Percentiles rank a stretch among this genome's conserved stretches.
Evolutionary conservation across 2,329 filamentous ascomycete species (phyloP).

Genomic region (Alternaria panax): DNA sequence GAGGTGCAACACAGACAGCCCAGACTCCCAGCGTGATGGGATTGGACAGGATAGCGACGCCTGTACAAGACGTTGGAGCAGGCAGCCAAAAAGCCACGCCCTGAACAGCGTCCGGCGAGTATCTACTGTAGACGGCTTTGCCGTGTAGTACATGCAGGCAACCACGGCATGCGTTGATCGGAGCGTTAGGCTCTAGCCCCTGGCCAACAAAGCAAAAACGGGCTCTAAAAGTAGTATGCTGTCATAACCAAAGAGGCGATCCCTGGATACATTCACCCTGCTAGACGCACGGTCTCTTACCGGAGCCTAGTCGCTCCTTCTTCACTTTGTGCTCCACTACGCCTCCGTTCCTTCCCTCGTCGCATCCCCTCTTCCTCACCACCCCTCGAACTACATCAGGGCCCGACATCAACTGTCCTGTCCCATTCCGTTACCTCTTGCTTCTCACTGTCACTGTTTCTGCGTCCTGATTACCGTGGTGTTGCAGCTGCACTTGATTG

Average conservation of each 20-base stretch:
- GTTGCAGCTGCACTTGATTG: constrained; percentile 26
- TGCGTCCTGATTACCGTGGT: constrained; percentile 15
- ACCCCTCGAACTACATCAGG: constrained; percentile 34
- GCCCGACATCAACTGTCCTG: constrained; percentile 26
- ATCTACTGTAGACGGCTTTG: constrained; percentile 3
- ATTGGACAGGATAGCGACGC: constrained; percentile 21
- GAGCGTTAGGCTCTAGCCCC: constrained; percentile 29
- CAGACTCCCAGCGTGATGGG: background rate
- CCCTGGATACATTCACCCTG: constrained; percentile 47
- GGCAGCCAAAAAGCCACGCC: constrained; percentile 22
- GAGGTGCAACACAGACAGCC: constrained; percentile 12
- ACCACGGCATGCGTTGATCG: constrained; percentile 24
- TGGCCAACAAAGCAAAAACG: constrained; percentile 31
- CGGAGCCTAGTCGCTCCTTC: constrained; percentile 41
- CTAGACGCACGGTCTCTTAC: constrained; percentile 40
- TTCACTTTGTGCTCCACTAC: constrained; percentile 41
- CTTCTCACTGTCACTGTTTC: constrained; percentile 7
- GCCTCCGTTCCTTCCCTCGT: constrained; percentile 38
- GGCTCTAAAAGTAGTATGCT: constrained; percentile 46
- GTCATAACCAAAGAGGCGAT: constrained; percentile 40
- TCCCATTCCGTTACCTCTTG: constrained; percentile 13
- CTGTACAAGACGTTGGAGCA: constrained; percentile 25
- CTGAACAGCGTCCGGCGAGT: constrained; percentile 8
- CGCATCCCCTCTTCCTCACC: constrained; percentile 32
- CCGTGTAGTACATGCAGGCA: constrained; percentile 29